A percentile compares a stretch with the other conserved stretches of the same genome.
phyloP scores from a whole-genome alignment of 768 basidiomycete species.

The Pisolithus tinctorius region DNA sequence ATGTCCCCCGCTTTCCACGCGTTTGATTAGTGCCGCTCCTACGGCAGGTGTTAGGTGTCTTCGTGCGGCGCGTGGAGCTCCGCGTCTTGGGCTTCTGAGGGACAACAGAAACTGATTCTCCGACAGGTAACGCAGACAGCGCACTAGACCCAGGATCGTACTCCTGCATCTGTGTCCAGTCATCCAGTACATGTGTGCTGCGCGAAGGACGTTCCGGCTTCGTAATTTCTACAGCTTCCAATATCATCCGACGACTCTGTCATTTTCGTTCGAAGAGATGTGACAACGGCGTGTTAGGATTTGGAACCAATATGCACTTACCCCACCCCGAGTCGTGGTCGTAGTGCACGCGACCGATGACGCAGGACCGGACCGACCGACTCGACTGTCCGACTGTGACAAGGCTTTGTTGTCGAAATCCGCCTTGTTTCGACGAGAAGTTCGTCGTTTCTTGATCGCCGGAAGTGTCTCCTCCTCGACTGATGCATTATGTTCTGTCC shows the following conservation, averaged over 20 bases:
- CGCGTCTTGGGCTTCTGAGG: no score
- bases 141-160: no score
- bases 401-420: not conserved
- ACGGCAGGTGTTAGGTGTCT: no score
- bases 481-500: no score
- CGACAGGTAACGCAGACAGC: no score
- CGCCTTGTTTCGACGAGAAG: not conserved
- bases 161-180: no score
- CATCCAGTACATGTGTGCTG: no score
- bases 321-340: no score
- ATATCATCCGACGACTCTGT: constrained; percentile 6
- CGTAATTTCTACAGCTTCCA: constrained; percentile 17
- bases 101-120: no score
- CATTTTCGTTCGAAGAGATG: not conserved
- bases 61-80: no score
- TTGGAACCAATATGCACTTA: not conserved
- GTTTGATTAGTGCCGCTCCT: no score
- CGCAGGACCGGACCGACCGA: not conserved
- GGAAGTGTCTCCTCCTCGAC: not conserved
- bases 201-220: not conserved
- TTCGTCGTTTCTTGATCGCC: not conserved
- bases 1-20: no score
- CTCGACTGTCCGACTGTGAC: not conserved
- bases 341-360: not conserved
- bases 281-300: not conserved